Percentiles rank a stretch among this genome's conserved stretches.
These are phyloP conservation scores for Croton laevigatus DNA, from an alignment of 441 rosid genomes.

Conservation along the genomic window DNA sequence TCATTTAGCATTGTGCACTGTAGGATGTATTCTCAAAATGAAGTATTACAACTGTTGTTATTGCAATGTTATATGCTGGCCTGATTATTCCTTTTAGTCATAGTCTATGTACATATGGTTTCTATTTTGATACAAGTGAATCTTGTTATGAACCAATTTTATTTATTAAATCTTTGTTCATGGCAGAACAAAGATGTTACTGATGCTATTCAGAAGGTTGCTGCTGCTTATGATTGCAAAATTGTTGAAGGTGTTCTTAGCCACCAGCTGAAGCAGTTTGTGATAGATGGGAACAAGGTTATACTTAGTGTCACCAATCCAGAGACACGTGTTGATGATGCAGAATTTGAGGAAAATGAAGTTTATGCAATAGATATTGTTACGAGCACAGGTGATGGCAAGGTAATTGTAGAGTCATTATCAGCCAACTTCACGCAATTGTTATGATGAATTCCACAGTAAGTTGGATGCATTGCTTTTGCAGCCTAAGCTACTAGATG, in stretches of 20 bases:
- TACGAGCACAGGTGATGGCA: conserved; percentile 91
- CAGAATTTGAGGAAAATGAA: conserved; percentile 88
- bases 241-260: no score
- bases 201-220: no score
- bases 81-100: no score
- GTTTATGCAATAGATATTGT: conserved; percentile 90
- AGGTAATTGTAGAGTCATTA: conserved; percentile 41
- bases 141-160: no score
- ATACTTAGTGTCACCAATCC: conserved; percentile 64
- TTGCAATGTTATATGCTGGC: no score
- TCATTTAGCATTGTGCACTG: not conserved
- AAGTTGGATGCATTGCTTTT: conserved; percentile 10
- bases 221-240: no score
- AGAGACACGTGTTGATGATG: conserved; percentile 88
- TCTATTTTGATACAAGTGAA: no score
- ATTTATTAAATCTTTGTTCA: no score
- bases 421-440: not conserved
- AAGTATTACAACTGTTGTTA: no score
- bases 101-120: no score
- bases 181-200: no score
- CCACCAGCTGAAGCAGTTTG: conserved; percentile 85
- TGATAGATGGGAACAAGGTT: conserved; percentile 86
- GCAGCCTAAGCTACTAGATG: conserved; percentile 89
- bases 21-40: no score
- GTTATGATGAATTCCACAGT: not conserved